phyloP scores from a whole-genome alignment of 352 stramenopile species.

The Pythium scleroteichum region DNA sequence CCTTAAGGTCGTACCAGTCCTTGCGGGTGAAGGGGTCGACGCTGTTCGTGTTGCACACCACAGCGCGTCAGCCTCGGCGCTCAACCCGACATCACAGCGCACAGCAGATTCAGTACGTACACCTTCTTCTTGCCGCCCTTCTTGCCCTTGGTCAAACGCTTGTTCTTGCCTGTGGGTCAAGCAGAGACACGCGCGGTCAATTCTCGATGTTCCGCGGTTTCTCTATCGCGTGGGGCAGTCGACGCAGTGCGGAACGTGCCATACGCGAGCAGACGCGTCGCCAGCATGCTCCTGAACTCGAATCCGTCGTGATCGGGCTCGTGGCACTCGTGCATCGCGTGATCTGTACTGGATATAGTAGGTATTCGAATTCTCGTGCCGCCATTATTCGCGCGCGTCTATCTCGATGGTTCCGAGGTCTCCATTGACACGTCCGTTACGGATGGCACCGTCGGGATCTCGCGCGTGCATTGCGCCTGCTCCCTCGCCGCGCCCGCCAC shows the following conservation, averaged over 20 bases:
- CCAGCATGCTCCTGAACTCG: too few relatives aligned
- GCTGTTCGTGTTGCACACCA: slow-evolving; percentile 30
- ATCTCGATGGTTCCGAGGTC: neutral
- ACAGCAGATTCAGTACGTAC: slow-evolving; percentile 45
- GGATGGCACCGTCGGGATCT: neutral
- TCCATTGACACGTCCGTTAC: neutral
- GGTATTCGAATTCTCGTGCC: neutral
- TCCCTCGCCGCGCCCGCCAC: neutral
- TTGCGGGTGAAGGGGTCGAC: slow-evolving; percentile 99
- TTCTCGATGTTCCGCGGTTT: neutral
- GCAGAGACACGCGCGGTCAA: slow-evolving; percentile 11
- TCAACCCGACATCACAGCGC: neutral
- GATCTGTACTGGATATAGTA: neutral
- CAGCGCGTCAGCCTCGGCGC: slow-evolving; percentile 17
- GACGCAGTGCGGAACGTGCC: too few relatives aligned
- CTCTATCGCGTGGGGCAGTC: too few relatives aligned
- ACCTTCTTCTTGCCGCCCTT: slow-evolving; percentile 93
- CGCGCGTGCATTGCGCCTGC: neutral
- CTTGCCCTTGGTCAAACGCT: slow-evolving; percentile 91
- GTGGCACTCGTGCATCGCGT: neutral
- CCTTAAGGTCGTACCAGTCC: slow-evolving; percentile 97
- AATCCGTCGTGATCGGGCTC: too few relatives aligned
- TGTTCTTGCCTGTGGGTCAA: slow-evolving; percentile 81
- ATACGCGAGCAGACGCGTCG: neutral
- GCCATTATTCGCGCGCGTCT: neutral